These are phyloP conservation scores for Xylogone sp. DNA, from an alignment of 2,329 filamentous ascomycete genomes.

Conservation along the genomic window DNA sequence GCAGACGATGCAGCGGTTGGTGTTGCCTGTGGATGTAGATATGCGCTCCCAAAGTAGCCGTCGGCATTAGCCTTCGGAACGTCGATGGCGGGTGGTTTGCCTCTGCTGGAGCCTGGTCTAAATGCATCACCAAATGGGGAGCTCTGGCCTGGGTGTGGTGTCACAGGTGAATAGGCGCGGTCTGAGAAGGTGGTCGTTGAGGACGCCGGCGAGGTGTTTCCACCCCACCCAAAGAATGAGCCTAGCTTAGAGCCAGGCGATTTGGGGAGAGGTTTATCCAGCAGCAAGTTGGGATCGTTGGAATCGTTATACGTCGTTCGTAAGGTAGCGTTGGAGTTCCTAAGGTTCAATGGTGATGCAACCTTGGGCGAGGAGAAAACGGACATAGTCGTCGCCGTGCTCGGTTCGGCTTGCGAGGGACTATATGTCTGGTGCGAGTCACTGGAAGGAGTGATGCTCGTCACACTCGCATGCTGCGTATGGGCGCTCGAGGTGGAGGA, in stretches of 20 bases:
- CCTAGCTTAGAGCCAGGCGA: slow-evolving; percentile 49
- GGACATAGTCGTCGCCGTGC: slow-evolving; percentile 27
- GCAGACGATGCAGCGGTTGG: slow-evolving; percentile 27
- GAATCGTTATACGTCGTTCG: slow-evolving; percentile 23
- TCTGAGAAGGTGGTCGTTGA: slow-evolving; percentile 60
- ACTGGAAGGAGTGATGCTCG: slow-evolving; percentile 22
- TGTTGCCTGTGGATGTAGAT: slow-evolving; percentile 26
- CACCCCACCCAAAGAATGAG: slow-evolving; percentile 65
- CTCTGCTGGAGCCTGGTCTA: slow-evolving; percentile 13
- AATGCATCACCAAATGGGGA: slow-evolving; percentile 23
- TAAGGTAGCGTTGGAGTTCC: slow-evolving; percentile 14
- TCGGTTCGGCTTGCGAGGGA: slow-evolving; percentile 25
- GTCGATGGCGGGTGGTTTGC: slow-evolving; percentile 34
- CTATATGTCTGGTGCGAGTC: slow-evolving; percentile 22
- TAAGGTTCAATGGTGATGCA: slow-evolving; percentile 25
- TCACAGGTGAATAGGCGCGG: slow-evolving; percentile 53
- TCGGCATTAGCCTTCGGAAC: slow-evolving; percentile 35
- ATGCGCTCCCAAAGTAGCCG: slow-evolving; percentile 26
- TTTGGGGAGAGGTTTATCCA: slow-evolving; percentile 34
- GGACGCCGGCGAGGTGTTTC: slow-evolving; percentile 47
- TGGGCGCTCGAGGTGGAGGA: not conserved
- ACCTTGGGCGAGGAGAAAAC: slow-evolving; percentile 29
- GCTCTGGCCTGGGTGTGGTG: slow-evolving; percentile 41
- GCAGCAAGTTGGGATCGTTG: slow-evolving; percentile 20
- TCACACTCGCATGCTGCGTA: slow-evolving; percentile 25